phyloP scores from a whole-genome alignment of 1,139 yeast species.

The Magnusiomyces magnusii region DNA sequence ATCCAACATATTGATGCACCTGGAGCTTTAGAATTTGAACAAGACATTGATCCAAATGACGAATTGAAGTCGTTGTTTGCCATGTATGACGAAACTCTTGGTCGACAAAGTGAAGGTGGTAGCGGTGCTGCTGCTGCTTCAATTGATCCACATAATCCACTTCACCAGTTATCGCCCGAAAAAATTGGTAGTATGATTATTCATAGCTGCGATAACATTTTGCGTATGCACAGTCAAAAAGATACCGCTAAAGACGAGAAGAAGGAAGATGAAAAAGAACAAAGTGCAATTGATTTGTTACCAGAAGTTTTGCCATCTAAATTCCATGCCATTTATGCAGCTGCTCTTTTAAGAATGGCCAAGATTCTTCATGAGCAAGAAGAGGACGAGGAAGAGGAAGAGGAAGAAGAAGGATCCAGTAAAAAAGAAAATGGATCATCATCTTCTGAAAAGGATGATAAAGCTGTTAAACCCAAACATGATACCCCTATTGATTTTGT shows the following conservation, averaged over 20 bases:
- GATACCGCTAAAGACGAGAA: neutral
- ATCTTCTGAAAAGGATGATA: neutral
- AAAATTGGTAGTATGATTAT: conserved; percentile 36
- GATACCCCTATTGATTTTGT: conserved; percentile 48
- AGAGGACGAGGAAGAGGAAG: conserved; percentile 20
- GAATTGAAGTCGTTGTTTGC: conserved; percentile 68
- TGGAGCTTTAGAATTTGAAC: conserved; percentile 62
- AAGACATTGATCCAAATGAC: conserved; percentile 66
- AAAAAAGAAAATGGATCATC: conserved; percentile 18
- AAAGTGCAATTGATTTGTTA: conserved; percentile 13
- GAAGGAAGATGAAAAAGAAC: conserved; percentile 6
- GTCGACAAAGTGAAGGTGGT: conserved; percentile 34
- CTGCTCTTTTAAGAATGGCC: conserved; percentile 40
- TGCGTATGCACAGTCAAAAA: conserved; percentile 14
- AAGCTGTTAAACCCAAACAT: conserved; percentile 26
- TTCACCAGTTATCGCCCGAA: neutral
- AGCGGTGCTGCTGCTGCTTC: neutral
- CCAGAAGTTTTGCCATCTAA: conserved; percentile 41
- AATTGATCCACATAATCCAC: neutral
- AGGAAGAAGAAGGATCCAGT: conserved; percentile 15
- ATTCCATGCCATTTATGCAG: conserved; percentile 68
- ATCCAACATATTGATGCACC: conserved; percentile 30
- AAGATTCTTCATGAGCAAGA: conserved; percentile 18
- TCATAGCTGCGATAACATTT: conserved; percentile 67
- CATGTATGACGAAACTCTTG: conserved; percentile 47